These are phyloP conservation scores for Stephanodiscus triporus DNA, from an alignment of 108 stramenopile genomes.

Conservation along the genomic window DNA sequence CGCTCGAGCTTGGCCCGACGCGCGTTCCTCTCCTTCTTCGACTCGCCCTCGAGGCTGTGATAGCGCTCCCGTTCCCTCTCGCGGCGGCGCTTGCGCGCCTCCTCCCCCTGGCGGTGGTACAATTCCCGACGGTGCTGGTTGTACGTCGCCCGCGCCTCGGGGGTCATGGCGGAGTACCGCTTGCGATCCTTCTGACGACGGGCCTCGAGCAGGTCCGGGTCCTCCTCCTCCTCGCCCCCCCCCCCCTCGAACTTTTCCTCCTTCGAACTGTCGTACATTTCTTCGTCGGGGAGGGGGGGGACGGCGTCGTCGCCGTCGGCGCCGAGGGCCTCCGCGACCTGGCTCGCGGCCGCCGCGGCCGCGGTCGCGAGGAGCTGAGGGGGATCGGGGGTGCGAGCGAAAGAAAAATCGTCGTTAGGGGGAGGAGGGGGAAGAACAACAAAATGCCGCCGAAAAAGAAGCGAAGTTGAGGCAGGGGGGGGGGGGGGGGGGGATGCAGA, in stretches of 20 bases:
- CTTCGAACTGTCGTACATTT: slow-evolving; percentile 20
- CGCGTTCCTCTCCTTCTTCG: slow-evolving; percentile 70
- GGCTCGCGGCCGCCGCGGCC: slow-evolving; percentile 48
- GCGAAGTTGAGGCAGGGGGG: too few species aligned
- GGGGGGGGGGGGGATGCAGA: not conserved
- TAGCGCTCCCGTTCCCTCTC: slow-evolving; percentile 79
- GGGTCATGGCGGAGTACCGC: slow-evolving; percentile 81
- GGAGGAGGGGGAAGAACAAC: not conserved
- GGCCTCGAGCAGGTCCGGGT: slow-evolving; percentile 68
- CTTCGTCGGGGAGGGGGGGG: not conserved
- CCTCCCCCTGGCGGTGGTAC: slow-evolving; percentile 81
- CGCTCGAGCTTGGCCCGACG: slow-evolving; percentile 81
- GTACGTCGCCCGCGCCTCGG: slow-evolving; percentile 76
- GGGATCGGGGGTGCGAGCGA: not conserved
- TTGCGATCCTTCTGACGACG: slow-evolving; percentile 84
- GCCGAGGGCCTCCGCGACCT: slow-evolving; percentile 27
- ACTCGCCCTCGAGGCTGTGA: slow-evolving; percentile 60
- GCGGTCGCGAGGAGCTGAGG: slow-evolving; percentile 49
- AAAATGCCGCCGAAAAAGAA: not conserved
- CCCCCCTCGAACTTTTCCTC: not conserved
- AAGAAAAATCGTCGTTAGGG: not conserved
- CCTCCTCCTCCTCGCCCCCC: slow-evolving; percentile 20
- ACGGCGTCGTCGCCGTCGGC: not conserved
- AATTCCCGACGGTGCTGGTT: slow-evolving; percentile 84
- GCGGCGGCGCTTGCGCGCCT: slow-evolving; percentile 66